These are phyloP conservation scores for Leccinum angustisporum DNA, from an alignment of 1,284 basidiomycete genomes.

Conservation along the genomic window DNA sequence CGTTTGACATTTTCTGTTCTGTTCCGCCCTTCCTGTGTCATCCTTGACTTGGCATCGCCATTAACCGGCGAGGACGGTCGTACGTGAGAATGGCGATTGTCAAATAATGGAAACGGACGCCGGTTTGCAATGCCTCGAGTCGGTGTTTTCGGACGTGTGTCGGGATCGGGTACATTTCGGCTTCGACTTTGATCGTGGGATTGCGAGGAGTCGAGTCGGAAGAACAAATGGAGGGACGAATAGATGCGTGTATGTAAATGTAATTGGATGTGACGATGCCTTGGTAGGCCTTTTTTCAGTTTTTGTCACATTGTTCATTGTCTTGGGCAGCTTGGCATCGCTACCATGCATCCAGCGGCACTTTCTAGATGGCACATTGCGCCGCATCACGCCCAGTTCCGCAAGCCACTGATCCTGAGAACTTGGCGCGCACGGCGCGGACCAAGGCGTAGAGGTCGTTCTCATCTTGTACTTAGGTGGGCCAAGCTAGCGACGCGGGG, in stretches of 20 bases:
- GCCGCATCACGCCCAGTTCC: not conserved
- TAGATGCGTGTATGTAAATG: not conserved
- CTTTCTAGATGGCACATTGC: not conserved
- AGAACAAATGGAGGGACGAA: not conserved
- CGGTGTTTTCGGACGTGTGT: not conserved
- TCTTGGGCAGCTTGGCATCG: not conserved
- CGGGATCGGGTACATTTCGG: not conserved
- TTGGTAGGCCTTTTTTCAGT: not conserved
- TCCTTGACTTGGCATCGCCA: slow-evolving; percentile 7
- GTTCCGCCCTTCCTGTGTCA: not conserved
- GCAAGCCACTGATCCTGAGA: not conserved
- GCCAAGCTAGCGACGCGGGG: not conserved
- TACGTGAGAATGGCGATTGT: not conserved
- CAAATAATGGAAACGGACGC: not conserved
- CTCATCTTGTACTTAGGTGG: not conserved
- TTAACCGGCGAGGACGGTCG: not conserved
- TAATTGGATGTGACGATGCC: not conserved
- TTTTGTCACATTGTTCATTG: not conserved
- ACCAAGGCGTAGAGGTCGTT: not conserved
- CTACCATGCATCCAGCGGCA: not conserved
- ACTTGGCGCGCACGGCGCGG: not conserved
- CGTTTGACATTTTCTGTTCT: not conserved
- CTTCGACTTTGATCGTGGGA: not conserved
- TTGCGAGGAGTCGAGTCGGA: not conserved
- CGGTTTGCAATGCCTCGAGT: not conserved